Percentiles rank a stretch among this genome's conserved stretches.
These are phyloP conservation scores for Fusarium mundagurra DNA, from an alignment of 2,329 filamentous ascomycete species.

Conservation along the genomic window DNA sequence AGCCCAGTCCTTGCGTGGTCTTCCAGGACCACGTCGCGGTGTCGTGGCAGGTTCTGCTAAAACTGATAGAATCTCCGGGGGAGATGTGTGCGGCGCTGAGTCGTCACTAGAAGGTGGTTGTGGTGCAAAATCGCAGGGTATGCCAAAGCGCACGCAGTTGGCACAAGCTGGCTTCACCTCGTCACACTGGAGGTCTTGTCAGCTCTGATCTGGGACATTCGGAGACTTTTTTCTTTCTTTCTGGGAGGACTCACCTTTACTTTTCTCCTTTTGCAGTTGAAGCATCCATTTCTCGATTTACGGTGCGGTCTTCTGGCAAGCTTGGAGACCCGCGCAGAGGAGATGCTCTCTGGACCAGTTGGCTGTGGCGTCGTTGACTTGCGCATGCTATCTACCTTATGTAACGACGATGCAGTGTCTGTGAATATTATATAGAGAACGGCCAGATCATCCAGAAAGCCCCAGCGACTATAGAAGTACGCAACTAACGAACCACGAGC, in stretches of 20 bases:
- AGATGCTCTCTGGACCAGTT: constrained; percentile 36
- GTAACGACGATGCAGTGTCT: neutral
- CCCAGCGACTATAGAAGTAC: neutral
- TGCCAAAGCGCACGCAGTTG: constrained; percentile 47
- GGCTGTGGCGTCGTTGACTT: constrained; percentile 39
- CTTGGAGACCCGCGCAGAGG: constrained; percentile 40
- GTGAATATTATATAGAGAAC: constrained; percentile 1
- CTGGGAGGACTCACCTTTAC: constrained; percentile 40
- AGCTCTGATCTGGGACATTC: constrained; percentile 11
- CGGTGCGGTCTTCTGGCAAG: constrained; percentile 44
- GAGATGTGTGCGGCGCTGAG: constrained; percentile 22
- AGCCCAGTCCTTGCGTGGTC: constrained; percentile 46
- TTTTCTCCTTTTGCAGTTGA: constrained; percentile 47
- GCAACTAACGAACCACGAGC: neutral
- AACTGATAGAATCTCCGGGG: constrained; percentile 19
- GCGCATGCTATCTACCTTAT: constrained; percentile 10
- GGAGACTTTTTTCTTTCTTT: neutral
- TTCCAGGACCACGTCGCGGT: constrained; percentile 43
- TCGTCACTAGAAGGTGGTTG: constrained; percentile 32
- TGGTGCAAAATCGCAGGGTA: constrained; percentile 44
- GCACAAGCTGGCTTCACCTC: constrained; percentile 46
- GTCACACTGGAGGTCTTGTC: constrained; percentile 41
- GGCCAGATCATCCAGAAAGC: neutral
- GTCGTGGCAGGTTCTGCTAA: constrained; percentile 28
- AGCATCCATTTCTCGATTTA: constrained; percentile 46